phyloP scores from a whole-genome alignment of 2,329 filamentous ascomycete species.

The Arachnopeziza araneosa region DNA sequence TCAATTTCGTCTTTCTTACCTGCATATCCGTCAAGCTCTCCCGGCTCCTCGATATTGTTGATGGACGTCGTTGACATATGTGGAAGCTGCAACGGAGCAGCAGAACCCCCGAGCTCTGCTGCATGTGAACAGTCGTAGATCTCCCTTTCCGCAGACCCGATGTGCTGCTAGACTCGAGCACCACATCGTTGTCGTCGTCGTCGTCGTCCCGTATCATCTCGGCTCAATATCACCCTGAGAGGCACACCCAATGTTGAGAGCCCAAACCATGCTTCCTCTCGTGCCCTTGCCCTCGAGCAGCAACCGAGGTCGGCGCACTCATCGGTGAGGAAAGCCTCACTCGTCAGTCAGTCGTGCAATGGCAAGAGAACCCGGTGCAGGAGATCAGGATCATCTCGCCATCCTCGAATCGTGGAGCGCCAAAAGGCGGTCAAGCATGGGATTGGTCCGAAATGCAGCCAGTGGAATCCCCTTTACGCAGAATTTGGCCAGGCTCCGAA shows the following conservation, averaged over 20 bases:
- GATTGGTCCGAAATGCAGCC: not conserved
- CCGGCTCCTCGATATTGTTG: not conserved
- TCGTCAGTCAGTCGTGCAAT: constrained; percentile 10
- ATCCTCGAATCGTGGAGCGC: constrained; percentile 23
- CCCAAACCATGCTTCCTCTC: not conserved
- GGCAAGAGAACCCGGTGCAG: constrained; percentile 8
- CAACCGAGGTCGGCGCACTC: constrained; percentile 6
- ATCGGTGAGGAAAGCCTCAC: constrained; percentile 16
- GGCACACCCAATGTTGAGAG: not conserved
- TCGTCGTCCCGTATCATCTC: not conserved
- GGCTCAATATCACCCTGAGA: constrained; percentile 2
- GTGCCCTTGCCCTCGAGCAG: constrained; percentile 2
- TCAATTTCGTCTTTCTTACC: constrained; percentile 15
- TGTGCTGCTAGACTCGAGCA: not conserved
- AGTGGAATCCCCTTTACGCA: too few species aligned
- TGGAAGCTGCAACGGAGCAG: not conserved
- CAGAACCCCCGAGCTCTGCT: constrained; percentile 6
- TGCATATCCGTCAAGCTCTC: constrained; percentile 15
- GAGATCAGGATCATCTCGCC: too few species aligned
- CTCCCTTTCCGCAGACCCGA: constrained; percentile 7
- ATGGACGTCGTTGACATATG: not conserved
- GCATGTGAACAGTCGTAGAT: constrained; percentile 3
- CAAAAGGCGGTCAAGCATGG: constrained; percentile 23
- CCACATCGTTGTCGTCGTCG: too few species aligned
- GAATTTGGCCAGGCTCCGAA: too few species aligned